Conservation (phyloP, 1,284 basidiomycete genomes). For the Apiotrichum montevideense region DNA sequence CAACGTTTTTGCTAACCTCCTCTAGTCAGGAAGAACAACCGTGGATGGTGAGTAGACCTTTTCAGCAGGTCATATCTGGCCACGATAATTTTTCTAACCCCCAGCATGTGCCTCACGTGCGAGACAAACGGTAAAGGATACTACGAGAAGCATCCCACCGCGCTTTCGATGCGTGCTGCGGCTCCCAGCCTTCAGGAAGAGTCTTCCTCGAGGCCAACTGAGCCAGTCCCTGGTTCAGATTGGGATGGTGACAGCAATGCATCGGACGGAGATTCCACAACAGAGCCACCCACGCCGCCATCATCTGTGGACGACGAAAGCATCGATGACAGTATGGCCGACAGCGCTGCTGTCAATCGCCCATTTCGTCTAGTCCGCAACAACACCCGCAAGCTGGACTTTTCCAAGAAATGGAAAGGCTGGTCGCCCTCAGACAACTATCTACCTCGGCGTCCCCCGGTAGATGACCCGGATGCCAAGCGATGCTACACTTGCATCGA, state of each 20-base stretch:
- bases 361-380: slow-evolving; percentile 18
- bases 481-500: slow-evolving; percentile 38
- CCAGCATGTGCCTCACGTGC: slow-evolving; percentile 39
- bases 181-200: too few relatives aligned
- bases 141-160: not conserved
- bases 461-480: slow-evolving; percentile 4
- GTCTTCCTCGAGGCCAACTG: too few relatives aligned
- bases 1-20: too few relatives aligned
- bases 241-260: too few relatives aligned
- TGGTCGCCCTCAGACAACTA: slow-evolving; percentile 11
- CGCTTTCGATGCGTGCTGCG: too few relatives aligned
- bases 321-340: slow-evolving; percentile 14
- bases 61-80: not conserved
- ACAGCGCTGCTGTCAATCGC: not conserved
- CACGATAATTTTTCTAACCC: slow-evolving; percentile 1
- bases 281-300: too few relatives aligned
- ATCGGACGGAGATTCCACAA: too few relatives aligned
- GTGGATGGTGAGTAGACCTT: slow-evolving; percentile 27
- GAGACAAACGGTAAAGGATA: slow-evolving; percentile 19
- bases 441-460: slow-evolving; percentile 19
- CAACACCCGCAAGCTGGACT: not conserved
- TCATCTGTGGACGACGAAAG: not conserved
- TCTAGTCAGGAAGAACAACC: slow-evolving; percentile 34
- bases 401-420: not conserved
- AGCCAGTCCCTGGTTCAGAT: too few relatives aligned